Percentiles rank a stretch among this genome's conserved stretches.
Evolutionary conservation across 140 eudicot species (phyloP).

Genomic region (Flaveria floridana): DNA sequence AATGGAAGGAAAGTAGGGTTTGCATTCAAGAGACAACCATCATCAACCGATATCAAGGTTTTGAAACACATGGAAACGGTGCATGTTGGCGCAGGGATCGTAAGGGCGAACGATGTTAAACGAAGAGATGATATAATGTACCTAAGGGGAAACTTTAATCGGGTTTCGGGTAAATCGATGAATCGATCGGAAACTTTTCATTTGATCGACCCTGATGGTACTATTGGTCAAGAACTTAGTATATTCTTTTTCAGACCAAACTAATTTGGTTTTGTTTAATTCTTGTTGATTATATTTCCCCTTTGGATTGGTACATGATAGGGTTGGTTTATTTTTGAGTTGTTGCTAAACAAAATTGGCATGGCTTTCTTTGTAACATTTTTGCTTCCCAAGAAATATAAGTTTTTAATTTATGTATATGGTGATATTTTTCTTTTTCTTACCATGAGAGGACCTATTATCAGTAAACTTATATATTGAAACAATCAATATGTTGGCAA

Average conservation of each 20-base stretch:
- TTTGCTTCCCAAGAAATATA: constrained; percentile 7
- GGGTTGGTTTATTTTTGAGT: constrained; percentile 38
- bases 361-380: constrained; percentile 36
- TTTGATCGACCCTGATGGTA: constrained; percentile 72
- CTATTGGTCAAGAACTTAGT: constrained; percentile 67
- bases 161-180: constrained; percentile 43
- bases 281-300: constrained; percentile 11
- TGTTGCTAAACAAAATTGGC: constrained; percentile 34
- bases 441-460: too few relatives aligned
- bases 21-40: constrained; percentile 49
- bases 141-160: constrained; percentile 59
- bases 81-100: constrained; percentile 63
- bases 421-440: background rate
- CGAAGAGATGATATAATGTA: constrained; percentile 59
- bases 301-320: constrained; percentile 10
- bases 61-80: constrained; percentile 43
- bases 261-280: constrained; percentile 14
- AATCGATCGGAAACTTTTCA: constrained; percentile 58
- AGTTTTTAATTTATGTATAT: background rate
- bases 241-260: constrained; percentile 68
- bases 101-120: constrained; percentile 37
- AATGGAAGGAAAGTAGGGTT: constrained; percentile 71
- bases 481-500: too few relatives aligned
- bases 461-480: too few relatives aligned
- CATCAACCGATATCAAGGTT: constrained; percentile 46